Evolutionary conservation across 2,329 filamentous ascomycete genomes (phyloP), one percentile per base, ranked within the genome.

Genomic region (Verticillium nubilum): DNA sequence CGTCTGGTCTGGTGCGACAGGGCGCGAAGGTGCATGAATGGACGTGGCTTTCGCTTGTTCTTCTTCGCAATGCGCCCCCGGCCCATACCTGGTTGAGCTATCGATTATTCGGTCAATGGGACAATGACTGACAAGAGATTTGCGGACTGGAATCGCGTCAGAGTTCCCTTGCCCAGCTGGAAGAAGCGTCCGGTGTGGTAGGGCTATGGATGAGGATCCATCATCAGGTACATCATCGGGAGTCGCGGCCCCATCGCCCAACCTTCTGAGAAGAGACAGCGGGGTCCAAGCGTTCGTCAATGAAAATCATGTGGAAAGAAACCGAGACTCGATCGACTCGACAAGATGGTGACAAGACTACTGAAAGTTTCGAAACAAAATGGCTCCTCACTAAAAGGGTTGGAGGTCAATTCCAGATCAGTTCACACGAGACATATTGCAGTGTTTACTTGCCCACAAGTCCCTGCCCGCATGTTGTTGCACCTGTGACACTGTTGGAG

Each of bases 351-450:
- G 27, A 47, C n/a, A n/a, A n/a, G n/a, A 52, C n/a, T 27, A 35
- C 42, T 47, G 42, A n/a, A 47, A 19, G 42, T 47, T 47, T 47
- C 42, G 42, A 47, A 47, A 47, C 42, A 47, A 9, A 23, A 23
- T 23, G 42, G 7, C 19, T 12, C 12, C n/a, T 37, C 42, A 19
- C 42, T 23, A 10, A 12, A 5, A 47, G n/a, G 2, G 56, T 58
- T 47, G 60, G 60, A 63, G 60, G 60, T 61, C 62, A 63, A 60
- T 59, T 47, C 50, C 60, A 63, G 60, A 57, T 60, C 61, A 60
- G 60, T 58, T 62, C 57, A 56, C 60, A 60, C 61, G 13, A 27
- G 17, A 37, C 52, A 55, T 5, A 28, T 28, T 33, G 29, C 17
- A 6, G 33, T 35, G 42, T 60, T 54, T 33, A 42, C 35, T 59